Evolutionary conservation across 495 filamentous ascomycete species (phyloP).

Genomic region (Penicillium paxilli): DNA sequence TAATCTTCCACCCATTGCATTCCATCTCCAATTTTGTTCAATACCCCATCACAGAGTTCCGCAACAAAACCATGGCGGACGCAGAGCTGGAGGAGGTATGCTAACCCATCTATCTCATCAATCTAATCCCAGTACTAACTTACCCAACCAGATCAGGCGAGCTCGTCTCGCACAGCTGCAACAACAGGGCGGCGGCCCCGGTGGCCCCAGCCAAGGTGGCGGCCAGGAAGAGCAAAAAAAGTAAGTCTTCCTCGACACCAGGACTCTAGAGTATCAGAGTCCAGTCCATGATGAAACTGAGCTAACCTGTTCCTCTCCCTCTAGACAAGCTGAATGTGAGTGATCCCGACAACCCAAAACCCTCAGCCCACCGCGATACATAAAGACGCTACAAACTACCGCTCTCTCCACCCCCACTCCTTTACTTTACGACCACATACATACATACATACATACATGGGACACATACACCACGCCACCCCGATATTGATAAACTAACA

Average conservation of each 20-base stretch:
- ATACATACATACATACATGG: too few species aligned
- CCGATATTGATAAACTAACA: not conserved
- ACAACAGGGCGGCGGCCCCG: constrained; percentile 55
- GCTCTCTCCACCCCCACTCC: not conserved
- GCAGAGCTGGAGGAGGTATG: constrained; percentile 78
- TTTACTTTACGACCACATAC: too few species aligned
- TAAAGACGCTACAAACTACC: not conserved
- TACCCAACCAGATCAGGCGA: constrained; percentile 74
- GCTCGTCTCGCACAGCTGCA: constrained; percentile 91
- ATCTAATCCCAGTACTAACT: not conserved
- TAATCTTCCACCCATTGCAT: constrained; percentile 4
- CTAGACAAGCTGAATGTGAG: constrained; percentile 68
- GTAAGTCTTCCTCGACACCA: constrained; percentile 32
- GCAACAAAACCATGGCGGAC: constrained; percentile 66
- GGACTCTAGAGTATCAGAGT: too few species aligned
- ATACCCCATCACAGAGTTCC: constrained; percentile 1
- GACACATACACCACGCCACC: too few species aligned
- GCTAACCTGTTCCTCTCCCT: not conserved
- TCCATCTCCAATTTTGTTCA: not conserved
- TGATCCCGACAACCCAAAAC: constrained; percentile 2
- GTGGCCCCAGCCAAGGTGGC: constrained; percentile 46
- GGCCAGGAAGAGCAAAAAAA: constrained; percentile 65
- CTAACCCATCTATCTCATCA: not conserved
- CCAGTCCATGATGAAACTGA: too few species aligned
- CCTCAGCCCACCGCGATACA: not conserved